Evolutionary conservation across 805 yeast genomes (phyloP).

Genomic region (Aciculoconidium aculeatum): DNA sequence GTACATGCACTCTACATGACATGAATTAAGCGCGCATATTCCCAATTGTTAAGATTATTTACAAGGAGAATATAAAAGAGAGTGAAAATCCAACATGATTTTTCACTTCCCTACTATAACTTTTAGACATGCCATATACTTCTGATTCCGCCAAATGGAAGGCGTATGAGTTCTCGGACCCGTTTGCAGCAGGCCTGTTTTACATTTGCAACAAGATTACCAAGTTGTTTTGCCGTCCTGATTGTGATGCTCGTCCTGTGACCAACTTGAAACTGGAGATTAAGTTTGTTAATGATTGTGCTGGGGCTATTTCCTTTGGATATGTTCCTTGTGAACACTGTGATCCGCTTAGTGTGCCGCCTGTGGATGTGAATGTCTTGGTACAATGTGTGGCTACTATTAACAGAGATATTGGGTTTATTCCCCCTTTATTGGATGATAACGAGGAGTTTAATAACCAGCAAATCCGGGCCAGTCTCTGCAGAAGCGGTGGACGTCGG

Average conservation of each 20-base stretch:
- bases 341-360: constrained; percentile 43
- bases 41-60: too few relatives aligned
- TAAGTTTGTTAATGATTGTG: constrained; percentile 34
- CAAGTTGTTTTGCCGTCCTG: constrained; percentile 58
- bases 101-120: neutral
- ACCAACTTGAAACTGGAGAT: constrained; percentile 42
- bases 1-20: too few relatives aligned
- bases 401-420: constrained; percentile 54
- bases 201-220: constrained; percentile 42
- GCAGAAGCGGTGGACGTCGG: constrained; percentile 21
- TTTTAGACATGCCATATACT: constrained; percentile 31
- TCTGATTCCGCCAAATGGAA: constrained; percentile 48
- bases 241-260: constrained; percentile 49
- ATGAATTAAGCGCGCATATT: too few relatives aligned
- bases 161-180: constrained; percentile 62
- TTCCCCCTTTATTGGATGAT: constrained; percentile 44
- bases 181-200: constrained; percentile 57
- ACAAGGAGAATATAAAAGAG: constrained; percentile 1
- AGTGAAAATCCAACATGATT: neutral
- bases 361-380: constrained; percentile 41
- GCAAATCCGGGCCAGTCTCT: constrained; percentile 31
- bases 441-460: constrained; percentile 35
- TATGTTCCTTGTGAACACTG: constrained; percentile 50
- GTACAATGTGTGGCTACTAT: constrained; percentile 47
- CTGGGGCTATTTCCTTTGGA: constrained; percentile 41